Percentiles rank a stretch among this genome's conserved stretches.
These are phyloP conservation scores for Phaseolus coccineus DNA, from an alignment of 331 rosid species.

Conservation along the genomic window DNA sequence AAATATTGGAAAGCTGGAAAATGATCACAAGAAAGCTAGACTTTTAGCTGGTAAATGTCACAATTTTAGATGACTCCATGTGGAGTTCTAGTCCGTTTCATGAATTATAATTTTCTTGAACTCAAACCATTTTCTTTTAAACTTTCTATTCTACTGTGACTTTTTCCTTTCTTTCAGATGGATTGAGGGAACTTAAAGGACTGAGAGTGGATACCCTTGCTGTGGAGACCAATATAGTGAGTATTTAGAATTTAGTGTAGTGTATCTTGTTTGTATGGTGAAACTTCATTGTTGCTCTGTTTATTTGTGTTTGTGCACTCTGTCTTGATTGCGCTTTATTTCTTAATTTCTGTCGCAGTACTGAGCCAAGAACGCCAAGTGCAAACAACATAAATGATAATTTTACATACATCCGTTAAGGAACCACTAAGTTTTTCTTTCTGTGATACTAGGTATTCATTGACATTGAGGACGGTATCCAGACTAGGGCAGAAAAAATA, in stretches of 20 bases:
- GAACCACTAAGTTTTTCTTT: neutral
- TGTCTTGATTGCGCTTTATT: neutral
- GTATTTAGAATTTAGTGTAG: constrained; percentile 42
- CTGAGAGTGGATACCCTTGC: constrained; percentile 58
- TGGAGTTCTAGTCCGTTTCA: neutral
- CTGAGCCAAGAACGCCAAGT: constrained; percentile 8
- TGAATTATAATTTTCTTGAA: constrained; percentile 3
- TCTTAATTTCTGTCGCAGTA: constrained; percentile 11
- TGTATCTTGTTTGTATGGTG: neutral
- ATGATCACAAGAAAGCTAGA: constrained; percentile 83
- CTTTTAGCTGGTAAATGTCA: constrained; percentile 68
- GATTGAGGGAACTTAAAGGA: constrained; percentile 66
- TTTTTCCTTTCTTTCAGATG: constrained; percentile 53
- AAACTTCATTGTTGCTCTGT: constrained; percentile 29
- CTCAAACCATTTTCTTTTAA: neutral
- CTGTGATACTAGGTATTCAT: constrained; percentile 61
- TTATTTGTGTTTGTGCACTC: constrained; percentile 2
- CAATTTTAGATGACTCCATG: constrained; percentile 22
- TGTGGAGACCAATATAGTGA: constrained; percentile 87
- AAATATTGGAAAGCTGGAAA: constrained; percentile 69
- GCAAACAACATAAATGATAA: constrained; percentile 1
- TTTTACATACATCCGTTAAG: constrained; percentile 2
- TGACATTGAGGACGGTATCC: constrained; percentile 63
- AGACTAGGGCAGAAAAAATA: constrained; percentile 59
- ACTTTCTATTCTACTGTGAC: neutral